Evolutionary conservation across 257 asterid species (phyloP).

Genomic region (Penstemon eatonii): DNA sequence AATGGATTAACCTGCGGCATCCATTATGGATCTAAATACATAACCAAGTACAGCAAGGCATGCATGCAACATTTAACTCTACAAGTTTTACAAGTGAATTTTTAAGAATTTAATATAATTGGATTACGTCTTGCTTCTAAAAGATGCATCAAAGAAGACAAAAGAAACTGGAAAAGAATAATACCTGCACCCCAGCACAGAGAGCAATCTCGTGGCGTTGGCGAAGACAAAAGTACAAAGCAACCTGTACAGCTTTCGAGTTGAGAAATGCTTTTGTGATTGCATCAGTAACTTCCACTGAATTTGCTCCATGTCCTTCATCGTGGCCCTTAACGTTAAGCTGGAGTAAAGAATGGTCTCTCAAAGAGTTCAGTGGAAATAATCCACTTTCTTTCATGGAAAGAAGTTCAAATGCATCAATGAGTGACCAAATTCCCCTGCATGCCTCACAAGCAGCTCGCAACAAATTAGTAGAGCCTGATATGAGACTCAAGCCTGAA

Average conservation of each 20-base stretch:
- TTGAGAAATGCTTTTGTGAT: slow-evolving; percentile 75
- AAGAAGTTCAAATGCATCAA: slow-evolving; percentile 72
- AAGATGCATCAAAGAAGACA: slow-evolving; percentile 27
- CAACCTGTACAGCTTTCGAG: slow-evolving; percentile 87
- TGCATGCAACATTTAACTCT: slow-evolving; percentile 6
- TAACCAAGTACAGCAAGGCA: background rate
- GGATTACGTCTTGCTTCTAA: slow-evolving; percentile 12
- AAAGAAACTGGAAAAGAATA: slow-evolving; percentile 36
- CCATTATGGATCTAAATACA: background rate
- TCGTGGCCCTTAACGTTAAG: slow-evolving; percentile 55
- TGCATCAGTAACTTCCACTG: slow-evolving; percentile 54
- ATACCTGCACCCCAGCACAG: slow-evolving; percentile 75
- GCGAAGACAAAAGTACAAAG: slow-evolving; percentile 82
- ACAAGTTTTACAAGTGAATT: slow-evolving; percentile 14
- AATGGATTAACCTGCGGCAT: too few species aligned
- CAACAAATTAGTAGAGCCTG: slow-evolving; percentile 82
- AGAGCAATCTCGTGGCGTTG: slow-evolving; percentile 81
- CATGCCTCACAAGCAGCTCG: slow-evolving; percentile 97
- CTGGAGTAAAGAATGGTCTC: slow-evolving; percentile 49
- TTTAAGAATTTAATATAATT: slow-evolving; percentile 10
- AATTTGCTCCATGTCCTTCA: slow-evolving; percentile 49
- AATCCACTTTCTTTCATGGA: slow-evolving; percentile 43
- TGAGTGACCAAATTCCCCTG: slow-evolving; percentile 77
- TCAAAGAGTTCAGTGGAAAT: slow-evolving; percentile 69
- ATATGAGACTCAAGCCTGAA: slow-evolving; percentile 79